These are phyloP conservation scores for Dothiorella sarmentorum DNA, from an alignment of 2,329 filamentous ascomycete genomes.

Conservation along the genomic window DNA sequence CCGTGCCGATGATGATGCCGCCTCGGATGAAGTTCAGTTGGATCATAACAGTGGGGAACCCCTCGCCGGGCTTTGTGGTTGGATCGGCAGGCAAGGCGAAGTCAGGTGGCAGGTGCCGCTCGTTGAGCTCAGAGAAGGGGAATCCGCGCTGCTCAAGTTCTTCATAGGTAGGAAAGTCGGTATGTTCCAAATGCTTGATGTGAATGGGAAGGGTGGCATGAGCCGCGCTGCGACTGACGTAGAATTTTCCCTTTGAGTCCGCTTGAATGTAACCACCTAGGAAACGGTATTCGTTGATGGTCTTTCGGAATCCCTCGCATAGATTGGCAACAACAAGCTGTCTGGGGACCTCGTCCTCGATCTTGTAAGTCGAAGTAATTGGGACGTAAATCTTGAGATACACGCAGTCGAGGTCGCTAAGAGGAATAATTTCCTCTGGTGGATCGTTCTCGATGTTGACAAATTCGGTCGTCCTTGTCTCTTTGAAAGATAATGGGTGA, in stretches of 20 bases:
- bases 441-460: not conserved
- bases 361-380: constrained; percentile 24
- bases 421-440: not conserved
- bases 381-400: not conserved
- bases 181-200: constrained; percentile 14
- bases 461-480: not conserved
- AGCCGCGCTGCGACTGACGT: constrained; percentile 20
- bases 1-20: constrained; percentile 28
- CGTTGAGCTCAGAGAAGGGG: constrained; percentile 17
- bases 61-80: not conserved
- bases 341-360: not conserved
- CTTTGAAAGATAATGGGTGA: not conserved
- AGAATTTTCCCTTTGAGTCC: constrained; percentile 21
- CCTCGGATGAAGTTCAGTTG: constrained; percentile 30
- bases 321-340: constrained; percentile 20
- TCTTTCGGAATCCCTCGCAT: constrained; percentile 19
- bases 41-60: constrained; percentile 20
- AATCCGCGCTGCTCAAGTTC: constrained; percentile 24
- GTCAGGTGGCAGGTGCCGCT: constrained; percentile 12
- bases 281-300: constrained; percentile 21
- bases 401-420: not conserved
- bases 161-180: constrained; percentile 20
- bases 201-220: constrained; percentile 17
- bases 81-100: not conserved
- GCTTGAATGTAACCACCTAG: constrained; percentile 20